Percentiles rank a stretch among this genome's conserved stretches.
Conservation (phyloP, 192 early-diverging fungal species). For the Umbelopsis isabellina region DNA sequence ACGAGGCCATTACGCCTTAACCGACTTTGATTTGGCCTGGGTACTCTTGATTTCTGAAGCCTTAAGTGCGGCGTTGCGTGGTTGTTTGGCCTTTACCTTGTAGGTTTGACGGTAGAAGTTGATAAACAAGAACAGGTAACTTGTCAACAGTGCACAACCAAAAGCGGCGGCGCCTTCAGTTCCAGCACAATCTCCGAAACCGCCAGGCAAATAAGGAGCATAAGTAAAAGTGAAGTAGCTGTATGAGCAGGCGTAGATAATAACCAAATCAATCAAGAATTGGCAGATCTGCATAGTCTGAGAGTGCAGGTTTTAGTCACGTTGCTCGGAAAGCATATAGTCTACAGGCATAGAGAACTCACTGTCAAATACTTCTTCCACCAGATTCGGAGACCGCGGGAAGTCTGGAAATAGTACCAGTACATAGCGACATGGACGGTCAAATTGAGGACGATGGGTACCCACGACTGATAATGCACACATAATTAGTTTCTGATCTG, state of each 20-base stretch:
- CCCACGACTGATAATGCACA: constrained; percentile 54
- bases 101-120: constrained; percentile 84
- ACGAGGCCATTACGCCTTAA: neutral
- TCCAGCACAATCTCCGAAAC: constrained; percentile 67
- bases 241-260: constrained; percentile 83
- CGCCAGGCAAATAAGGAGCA: constrained; percentile 56
- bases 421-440: constrained; percentile 91
- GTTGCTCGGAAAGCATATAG: constrained; percentile 72
- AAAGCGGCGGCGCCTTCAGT: constrained; percentile 73
- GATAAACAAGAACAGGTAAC: constrained; percentile 82
- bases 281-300: constrained; percentile 85
- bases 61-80: neutral
- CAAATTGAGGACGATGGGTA: constrained; percentile 80
- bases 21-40: neutral
- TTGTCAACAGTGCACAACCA: constrained; percentile 74
- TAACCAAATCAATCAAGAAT: constrained; percentile 81
- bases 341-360: constrained; percentile 28
- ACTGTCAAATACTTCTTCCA: constrained; percentile 89
- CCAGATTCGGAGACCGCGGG: constrained; percentile 76
- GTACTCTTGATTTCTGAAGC: neutral
- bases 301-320: constrained; percentile 77
- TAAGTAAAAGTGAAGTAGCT: constrained; percentile 73
- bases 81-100: constrained; percentile 46
- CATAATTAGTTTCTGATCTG: neutral
- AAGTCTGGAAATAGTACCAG: constrained; percentile 81